A percentile compares a stretch with the other conserved stretches of the same genome.
Conservation (phyloP, 163 green algal species). For the Chlamydomonas reinhardtii region DNA sequence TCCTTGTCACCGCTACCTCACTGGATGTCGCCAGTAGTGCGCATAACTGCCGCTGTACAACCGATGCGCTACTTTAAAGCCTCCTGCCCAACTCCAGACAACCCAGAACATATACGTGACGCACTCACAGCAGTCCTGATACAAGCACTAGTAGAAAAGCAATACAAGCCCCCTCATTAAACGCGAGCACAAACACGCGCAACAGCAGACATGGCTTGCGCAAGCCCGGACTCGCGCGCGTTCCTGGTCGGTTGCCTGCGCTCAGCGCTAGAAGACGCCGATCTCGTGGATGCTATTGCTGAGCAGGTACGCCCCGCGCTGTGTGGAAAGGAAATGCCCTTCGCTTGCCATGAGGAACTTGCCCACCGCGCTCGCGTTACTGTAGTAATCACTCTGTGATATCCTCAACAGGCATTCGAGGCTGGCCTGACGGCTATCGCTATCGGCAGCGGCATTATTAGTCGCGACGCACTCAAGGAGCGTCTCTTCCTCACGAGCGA, state of each 20-base stretch:
- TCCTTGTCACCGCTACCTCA: too few relatives aligned
- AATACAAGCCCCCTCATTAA: background rate
- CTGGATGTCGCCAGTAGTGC: too few relatives aligned
- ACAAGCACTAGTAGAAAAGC: too few relatives aligned
- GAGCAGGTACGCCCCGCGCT: background rate
- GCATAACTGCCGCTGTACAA: too few relatives aligned
- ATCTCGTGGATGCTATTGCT: slow-evolving; percentile 22
- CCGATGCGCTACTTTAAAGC: too few relatives aligned
- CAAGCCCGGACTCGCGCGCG: slow-evolving; percentile 2
- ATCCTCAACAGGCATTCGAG: background rate
- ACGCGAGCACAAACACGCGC: background rate
- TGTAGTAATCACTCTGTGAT: too few relatives aligned
- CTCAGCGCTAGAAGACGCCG: slow-evolving; percentile 4
- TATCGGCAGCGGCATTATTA: background rate
- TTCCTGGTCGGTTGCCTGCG: slow-evolving; percentile 21
- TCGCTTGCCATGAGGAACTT: too few relatives aligned
- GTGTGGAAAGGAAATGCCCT: too few relatives aligned
- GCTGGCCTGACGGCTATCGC: background rate
- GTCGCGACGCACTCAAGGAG: slow-evolving; percentile 36
- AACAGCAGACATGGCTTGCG: background rate
- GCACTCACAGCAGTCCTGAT: too few relatives aligned
- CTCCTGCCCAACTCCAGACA: too few relatives aligned
- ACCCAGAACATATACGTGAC: background rate
- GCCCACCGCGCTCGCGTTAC: too few relatives aligned
- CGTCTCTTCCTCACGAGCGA: slow-evolving; percentile 13